phyloP scores from a whole-genome alignment of 257 asterid species.

The Rehmannia glutinosa region DNA sequence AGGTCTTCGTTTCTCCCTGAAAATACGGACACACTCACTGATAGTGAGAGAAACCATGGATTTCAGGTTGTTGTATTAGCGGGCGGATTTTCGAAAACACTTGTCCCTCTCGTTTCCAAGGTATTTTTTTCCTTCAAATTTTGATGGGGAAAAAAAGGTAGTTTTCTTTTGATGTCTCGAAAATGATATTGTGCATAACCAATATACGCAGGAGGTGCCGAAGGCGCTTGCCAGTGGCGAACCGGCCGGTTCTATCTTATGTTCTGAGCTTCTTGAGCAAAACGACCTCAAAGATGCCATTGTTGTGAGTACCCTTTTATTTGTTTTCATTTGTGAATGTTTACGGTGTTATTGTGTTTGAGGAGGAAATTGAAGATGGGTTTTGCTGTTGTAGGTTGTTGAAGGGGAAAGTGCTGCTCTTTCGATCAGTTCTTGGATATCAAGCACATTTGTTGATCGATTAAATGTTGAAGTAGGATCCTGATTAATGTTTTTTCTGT shows the following conservation, averaged over 20 bases:
- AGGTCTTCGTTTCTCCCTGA: not conserved
- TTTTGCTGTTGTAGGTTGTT: slow-evolving; percentile 55
- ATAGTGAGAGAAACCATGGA: slow-evolving; percentile 41
- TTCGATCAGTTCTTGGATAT: slow-evolving; percentile 84
- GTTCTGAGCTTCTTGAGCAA: slow-evolving; percentile 81
- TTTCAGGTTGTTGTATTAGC: slow-evolving; percentile 93
- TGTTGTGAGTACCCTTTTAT: slow-evolving; percentile 78
- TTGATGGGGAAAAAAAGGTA: not conserved
- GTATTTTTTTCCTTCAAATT: slow-evolving; percentile 18
- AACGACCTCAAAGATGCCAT: slow-evolving; percentile 67
- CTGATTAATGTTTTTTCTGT: not conserved
- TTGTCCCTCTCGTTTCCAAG: slow-evolving; percentile 91
- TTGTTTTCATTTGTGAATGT: not conserved
- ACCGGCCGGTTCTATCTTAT: slow-evolving; percentile 75
- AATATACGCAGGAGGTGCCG: slow-evolving; percentile 69
- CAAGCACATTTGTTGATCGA: slow-evolving; percentile 77
- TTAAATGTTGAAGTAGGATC: slow-evolving; percentile 72
- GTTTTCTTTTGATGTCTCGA: not conserved
- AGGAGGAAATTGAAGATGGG: slow-evolving; percentile 3
- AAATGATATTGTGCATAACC: not conserved
- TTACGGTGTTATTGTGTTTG: slow-evolving; percentile 15
- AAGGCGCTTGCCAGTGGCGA: slow-evolving; percentile 90
- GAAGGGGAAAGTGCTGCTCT: slow-evolving; percentile 88
- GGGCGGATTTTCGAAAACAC: slow-evolving; percentile 81
- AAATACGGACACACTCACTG: not conserved